Percentiles rank a stretch among this genome's conserved stretches.
These are phyloP conservation scores for Diutina neorugosa DNA, from an alignment of 1,139 yeast genomes.

Conservation along the genomic window DNA sequence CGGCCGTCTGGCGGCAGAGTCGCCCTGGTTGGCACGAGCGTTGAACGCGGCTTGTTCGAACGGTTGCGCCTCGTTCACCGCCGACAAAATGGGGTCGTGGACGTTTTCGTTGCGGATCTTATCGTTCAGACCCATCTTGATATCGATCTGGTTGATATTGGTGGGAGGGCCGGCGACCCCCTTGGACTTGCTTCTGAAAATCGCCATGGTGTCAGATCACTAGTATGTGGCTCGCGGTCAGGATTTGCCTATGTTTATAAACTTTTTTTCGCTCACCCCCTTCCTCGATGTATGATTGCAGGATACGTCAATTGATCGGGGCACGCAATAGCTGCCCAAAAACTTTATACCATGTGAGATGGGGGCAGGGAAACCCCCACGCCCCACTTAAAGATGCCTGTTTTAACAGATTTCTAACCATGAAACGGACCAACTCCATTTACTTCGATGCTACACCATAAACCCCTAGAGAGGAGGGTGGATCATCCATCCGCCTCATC, in stretches of 20 bases:
- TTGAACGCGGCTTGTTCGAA: conserved; percentile 48
- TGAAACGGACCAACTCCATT: too few species aligned
- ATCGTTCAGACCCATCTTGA: conserved; percentile 12
- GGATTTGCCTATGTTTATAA: not conserved
- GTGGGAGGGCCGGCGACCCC: conserved; percentile 13
- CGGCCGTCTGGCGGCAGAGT: conserved; percentile 16
- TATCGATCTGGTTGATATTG: conserved; percentile 22
- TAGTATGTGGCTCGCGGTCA: not conserved
- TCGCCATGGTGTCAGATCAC: conserved; percentile 17
- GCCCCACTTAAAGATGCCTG: too few species aligned
- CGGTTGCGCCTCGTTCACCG: conserved; percentile 93
- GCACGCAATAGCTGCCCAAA: not conserved
- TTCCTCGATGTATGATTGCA: not conserved
- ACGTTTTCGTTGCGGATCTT: conserved; percentile 53
- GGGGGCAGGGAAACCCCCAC: not conserved
- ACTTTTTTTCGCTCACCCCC: not conserved
- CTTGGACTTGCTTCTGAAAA: conserved; percentile 26
- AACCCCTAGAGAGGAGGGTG: too few species aligned
- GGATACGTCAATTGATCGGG: not conserved
- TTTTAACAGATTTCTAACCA: too few species aligned
- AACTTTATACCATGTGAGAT: not conserved
- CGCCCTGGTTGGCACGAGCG: conserved; percentile 15
- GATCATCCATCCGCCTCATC: too few species aligned
- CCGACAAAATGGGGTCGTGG: conserved; percentile 82
- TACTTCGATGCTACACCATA: too few species aligned